Evolutionary conservation across 352 stramenopile species (phyloP).

Genomic region (Pythium aquatile): DNA sequence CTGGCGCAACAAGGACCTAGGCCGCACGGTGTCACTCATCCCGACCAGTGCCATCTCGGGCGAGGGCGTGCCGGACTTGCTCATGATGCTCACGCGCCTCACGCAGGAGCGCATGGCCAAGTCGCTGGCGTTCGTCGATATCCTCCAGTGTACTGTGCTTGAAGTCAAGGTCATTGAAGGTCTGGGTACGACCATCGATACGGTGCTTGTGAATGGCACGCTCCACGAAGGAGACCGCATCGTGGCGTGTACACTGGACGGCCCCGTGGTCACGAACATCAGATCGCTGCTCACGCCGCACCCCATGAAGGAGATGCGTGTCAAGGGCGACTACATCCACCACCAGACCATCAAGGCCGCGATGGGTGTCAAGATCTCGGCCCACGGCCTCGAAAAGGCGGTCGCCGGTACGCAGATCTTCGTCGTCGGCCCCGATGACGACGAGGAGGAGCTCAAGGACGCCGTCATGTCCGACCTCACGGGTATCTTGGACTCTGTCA

Average conservation of each 20-base stretch:
- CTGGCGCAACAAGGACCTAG: constrained; percentile 98
- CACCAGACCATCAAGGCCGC: constrained; percentile 97
- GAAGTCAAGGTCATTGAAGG: constrained; percentile 99
- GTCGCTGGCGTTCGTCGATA: constrained; percentile 86
- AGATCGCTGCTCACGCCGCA: constrained; percentile 97
- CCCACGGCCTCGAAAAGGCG: constrained; percentile 96
- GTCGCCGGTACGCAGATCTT: constrained; percentile 98
- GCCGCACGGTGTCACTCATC: constrained; percentile 95
- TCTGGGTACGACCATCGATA: constrained; percentile 98
- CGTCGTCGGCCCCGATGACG: constrained; percentile 95
- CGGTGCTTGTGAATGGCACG: constrained; percentile 97
- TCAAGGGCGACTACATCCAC: constrained; percentile 94
- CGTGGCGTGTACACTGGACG: constrained; percentile 98
- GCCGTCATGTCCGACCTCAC: constrained; percentile 96
- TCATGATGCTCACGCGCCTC: constrained; percentile 96
- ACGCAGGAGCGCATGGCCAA: constrained; percentile 94
- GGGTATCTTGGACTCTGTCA: constrained; percentile 94
- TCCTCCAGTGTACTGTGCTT: constrained; percentile 96
- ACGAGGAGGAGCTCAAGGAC: constrained; percentile 98
- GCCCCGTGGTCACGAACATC: constrained; percentile 96
- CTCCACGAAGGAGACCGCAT: constrained; percentile 95
- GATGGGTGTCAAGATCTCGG: constrained; percentile 99
- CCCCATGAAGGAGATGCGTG: constrained; percentile 97
- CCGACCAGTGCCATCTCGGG: constrained; percentile 98
- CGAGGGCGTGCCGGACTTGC: constrained; percentile 97